A percentile compares a stretch with the other conserved stretches of the same genome.
Conservation (phyloP, 176 grass and related monocot species). For the Carex littledalei region DNA sequence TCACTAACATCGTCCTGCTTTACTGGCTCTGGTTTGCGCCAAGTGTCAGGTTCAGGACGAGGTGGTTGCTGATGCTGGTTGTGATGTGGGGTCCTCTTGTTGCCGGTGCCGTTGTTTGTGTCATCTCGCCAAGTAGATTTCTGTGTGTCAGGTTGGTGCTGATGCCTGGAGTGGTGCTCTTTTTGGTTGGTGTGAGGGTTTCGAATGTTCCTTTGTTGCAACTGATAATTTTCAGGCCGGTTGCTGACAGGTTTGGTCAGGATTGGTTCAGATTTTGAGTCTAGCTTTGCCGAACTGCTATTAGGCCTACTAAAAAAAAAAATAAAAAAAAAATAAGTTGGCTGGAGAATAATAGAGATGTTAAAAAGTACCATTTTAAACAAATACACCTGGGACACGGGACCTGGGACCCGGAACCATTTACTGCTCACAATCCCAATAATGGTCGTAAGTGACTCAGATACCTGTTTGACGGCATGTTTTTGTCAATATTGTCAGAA, state of each 20-base stretch:
- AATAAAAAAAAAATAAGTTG: neutral
- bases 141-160: constrained; percentile 38
- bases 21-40: constrained; percentile 77
- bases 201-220: constrained; percentile 52
- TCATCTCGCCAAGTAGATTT: constrained; percentile 50
- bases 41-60: constrained; percentile 60
- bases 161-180: constrained; percentile 7
- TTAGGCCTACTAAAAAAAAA: constrained; percentile 40
- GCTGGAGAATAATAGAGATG: neutral
- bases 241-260: constrained; percentile 34
- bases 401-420: neutral
- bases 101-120: constrained; percentile 36
- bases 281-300: constrained; percentile 60
- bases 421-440: neutral
- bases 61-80: constrained; percentile 30
- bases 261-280: constrained; percentile 49
- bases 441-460: neutral
- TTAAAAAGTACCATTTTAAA: constrained; percentile 20
- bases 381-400: neutral
- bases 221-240: constrained; percentile 38
- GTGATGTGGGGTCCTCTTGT: constrained; percentile 49
- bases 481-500: constrained; percentile 59
- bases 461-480: constrained; percentile 53
- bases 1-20: constrained; percentile 32
- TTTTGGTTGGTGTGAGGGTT: constrained; percentile 61